These are phyloP conservation scores for Naganishia sp. DNA, from an alignment of 1,284 basidiomycete genomes.

Conservation along the genomic window DNA sequence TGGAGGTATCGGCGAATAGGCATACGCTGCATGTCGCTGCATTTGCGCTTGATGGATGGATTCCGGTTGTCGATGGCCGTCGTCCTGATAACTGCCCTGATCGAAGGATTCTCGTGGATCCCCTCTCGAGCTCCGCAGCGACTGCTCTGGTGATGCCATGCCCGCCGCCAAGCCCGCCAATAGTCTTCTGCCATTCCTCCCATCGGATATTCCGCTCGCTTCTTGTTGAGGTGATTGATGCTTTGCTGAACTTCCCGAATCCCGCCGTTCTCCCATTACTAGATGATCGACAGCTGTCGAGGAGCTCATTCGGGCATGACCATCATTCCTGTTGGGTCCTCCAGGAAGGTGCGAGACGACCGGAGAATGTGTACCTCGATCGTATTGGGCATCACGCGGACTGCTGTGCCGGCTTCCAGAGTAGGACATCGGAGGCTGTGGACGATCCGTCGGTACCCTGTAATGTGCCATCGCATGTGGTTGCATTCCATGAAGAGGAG, in stretches of 20 bases:
- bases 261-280: conserved; percentile 1
- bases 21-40: background rate
- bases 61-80: background rate
- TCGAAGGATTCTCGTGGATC: background rate
- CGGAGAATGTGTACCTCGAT: no score
- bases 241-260: conserved; percentile 3
- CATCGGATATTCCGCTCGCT: background rate
- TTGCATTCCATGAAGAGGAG: background rate
- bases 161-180: conserved; percentile 9
- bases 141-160: conserved; percentile 20
- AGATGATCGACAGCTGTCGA: conserved; percentile 12
- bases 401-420: background rate
- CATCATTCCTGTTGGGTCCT: background rate
- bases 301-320: conserved; percentile 3
- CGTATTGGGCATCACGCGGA: background rate
- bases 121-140: background rate
- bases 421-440: conserved; percentile 4
- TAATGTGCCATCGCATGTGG: background rate
- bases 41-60: background rate
- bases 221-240: background rate
- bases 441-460: background rate
- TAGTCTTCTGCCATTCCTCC: background rate
- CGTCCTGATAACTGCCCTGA: background rate
- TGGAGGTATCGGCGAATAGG: background rate
- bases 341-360: no score